Evolutionary conservation across 1,284 basidiomycete genomes (phyloP).

Genomic region (Bjerkandera adusta): DNA sequence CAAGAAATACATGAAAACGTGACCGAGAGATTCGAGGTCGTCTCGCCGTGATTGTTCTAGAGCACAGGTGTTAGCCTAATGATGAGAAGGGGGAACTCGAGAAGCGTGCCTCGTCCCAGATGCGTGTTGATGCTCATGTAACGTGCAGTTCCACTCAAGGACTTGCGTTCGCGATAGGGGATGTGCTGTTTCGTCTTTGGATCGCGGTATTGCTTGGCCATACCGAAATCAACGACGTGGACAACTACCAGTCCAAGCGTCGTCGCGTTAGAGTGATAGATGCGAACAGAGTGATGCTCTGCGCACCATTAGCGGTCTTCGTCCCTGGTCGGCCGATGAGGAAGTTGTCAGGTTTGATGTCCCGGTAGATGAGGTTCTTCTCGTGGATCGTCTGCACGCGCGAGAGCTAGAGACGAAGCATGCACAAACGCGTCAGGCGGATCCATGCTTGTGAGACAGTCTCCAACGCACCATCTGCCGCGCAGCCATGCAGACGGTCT

Average conservation of each 20-base stretch:
- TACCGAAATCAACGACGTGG: constrained; percentile 89
- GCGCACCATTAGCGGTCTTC: constrained; percentile 66
- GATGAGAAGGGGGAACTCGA: constrained; percentile 10
- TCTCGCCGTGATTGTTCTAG: constrained; percentile 92
- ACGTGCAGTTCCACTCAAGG: constrained; percentile 85
- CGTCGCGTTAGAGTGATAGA: not conserved
- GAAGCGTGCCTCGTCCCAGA: constrained; percentile 74
- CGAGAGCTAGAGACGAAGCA: constrained; percentile 54
- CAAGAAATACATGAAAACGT: constrained; percentile 98
- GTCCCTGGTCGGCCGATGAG: constrained; percentile 89
- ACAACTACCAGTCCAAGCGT: constrained; percentile 34
- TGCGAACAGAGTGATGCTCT: not conserved
- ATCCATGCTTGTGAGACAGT: not conserved
- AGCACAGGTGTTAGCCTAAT: constrained; percentile 3
- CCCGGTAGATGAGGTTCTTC: constrained; percentile 95
- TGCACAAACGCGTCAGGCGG: constrained; percentile 2
- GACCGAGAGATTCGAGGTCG: constrained; percentile 92
- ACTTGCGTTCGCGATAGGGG: constrained; percentile 94
- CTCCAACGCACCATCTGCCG: constrained; percentile 82
- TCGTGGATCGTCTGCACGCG: constrained; percentile 96
- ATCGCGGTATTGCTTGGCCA: constrained; percentile 98
- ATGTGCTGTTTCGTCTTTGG: constrained; percentile 98
- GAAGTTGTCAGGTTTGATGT: constrained; percentile 98
- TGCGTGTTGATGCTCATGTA: constrained; percentile 99
- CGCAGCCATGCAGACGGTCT: constrained; percentile 96